phyloP scores from a whole-genome alignment of 1,284 basidiomycete species.

The Puccinia polysora region DNA sequence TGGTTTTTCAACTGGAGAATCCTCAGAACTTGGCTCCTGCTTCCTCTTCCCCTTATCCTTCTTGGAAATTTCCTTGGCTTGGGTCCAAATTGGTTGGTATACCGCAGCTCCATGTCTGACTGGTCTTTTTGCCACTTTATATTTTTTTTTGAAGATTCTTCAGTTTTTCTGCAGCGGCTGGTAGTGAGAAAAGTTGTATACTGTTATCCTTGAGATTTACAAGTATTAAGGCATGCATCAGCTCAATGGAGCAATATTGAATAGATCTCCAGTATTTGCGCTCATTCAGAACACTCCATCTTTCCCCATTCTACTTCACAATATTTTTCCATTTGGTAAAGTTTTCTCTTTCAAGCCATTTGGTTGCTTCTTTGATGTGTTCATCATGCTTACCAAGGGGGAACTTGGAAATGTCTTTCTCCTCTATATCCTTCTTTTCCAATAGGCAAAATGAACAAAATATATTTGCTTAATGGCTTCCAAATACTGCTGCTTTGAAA shows the following conservation, averaged over 20 bases:
- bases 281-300: constrained; percentile 18
- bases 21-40: too few relatives aligned
- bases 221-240: constrained; percentile 9
- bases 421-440: neutral
- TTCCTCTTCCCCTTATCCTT: too few relatives aligned
- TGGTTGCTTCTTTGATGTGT: neutral
- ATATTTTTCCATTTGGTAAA: neutral
- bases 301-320: constrained; percentile 1
- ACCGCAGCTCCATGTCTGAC: too few relatives aligned
- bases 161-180: too few relatives aligned
- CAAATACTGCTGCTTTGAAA: constrained; percentile 5
- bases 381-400: neutral
- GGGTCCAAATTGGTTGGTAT: too few relatives aligned
- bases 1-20: too few relatives aligned
- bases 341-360: neutral
- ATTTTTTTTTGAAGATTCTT: too few relatives aligned
- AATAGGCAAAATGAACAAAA: constrained; percentile 16
- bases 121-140: too few relatives aligned
- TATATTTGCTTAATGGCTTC: neutral
- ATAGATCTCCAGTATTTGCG: constrained; percentile 8
- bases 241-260: constrained; percentile 1
- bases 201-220: constrained; percentile 15
- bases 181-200: too few relatives aligned
- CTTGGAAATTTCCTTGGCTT: too few relatives aligned
- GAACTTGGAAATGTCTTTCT: neutral